These are phyloP conservation scores for Hirsutella thompsonii DNA, from an alignment of 2,329 filamentous ascomycete genomes.

Conservation along the genomic window DNA sequence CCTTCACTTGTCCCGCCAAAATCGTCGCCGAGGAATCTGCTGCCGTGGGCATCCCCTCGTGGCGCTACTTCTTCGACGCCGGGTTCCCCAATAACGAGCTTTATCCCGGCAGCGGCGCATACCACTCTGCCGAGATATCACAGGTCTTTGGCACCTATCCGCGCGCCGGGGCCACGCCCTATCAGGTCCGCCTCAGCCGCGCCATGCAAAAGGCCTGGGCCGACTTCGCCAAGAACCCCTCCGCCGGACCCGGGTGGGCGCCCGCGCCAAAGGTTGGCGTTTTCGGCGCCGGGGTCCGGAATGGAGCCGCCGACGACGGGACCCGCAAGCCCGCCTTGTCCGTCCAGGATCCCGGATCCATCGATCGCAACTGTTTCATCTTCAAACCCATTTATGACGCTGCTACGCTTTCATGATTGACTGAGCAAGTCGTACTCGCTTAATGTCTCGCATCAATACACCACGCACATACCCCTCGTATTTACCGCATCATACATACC, in stretches of 20 bases:
- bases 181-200: slow-evolving; percentile 8
- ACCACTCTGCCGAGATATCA: slow-evolving; percentile 31
- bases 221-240: slow-evolving; percentile 14
- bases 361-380: neutral
- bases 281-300: slow-evolving; percentile 11
- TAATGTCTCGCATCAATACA: too few relatives aligned
- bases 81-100: slow-evolving; percentile 33
- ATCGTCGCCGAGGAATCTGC: slow-evolving; percentile 18
- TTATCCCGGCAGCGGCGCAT: slow-evolving; percentile 21
- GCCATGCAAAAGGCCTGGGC: slow-evolving; percentile 17
- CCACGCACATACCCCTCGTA: too few relatives aligned
- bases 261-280: slow-evolving; percentile 10
- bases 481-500: too few relatives aligned
- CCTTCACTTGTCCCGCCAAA: slow-evolving; percentile 10
- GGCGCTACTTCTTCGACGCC: slow-evolving; percentile 32
- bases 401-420: neutral
- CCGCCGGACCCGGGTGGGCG: slow-evolving; percentile 12
- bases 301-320: neutral
- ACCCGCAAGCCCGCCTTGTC: neutral
- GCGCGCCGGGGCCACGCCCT: slow-evolving; percentile 6
- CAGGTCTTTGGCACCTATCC: slow-evolving; percentile 27
- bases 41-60: slow-evolving; percentile 21
- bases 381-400: neutral
- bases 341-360: neutral
- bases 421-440: too few relatives aligned